Conservation (phyloP, 2,329 filamentous ascomycete species). For the Fusarium sterilihyphosum region DNA sequence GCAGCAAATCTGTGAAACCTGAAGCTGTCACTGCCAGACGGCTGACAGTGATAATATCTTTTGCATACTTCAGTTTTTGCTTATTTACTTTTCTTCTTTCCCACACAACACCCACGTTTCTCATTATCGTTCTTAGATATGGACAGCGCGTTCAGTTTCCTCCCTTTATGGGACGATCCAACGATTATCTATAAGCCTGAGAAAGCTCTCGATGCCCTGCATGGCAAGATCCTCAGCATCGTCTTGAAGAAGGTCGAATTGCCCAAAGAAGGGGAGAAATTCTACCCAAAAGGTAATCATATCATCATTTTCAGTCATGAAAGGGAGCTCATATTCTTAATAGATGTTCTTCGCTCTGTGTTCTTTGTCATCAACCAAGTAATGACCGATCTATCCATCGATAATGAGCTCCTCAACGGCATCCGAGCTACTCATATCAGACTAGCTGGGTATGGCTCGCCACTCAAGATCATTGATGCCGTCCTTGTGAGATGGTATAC, state of each 20-base stretch:
- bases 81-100: background rate
- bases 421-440: background rate
- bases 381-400: background rate
- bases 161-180: conserved; percentile 33
- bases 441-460: background rate
- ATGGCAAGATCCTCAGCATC: background rate
- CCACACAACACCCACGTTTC: background rate
- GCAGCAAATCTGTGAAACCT: background rate
- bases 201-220: background rate
- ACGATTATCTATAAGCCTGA: conserved; percentile 25
- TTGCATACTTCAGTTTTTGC: background rate
- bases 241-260: background rate
- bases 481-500: conserved; percentile 9
- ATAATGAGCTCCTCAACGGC: conserved; percentile 2
- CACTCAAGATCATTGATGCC: background rate
- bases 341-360: conserved; percentile 1
- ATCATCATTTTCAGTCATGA: background rate
- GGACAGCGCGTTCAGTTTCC: conserved; percentile 40
- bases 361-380: background rate
- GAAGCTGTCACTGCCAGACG: background rate
- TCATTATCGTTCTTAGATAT: conserved; percentile 4
- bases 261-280: background rate
- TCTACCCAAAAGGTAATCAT: background rate
- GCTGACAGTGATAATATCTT: background rate
- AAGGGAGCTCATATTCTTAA: background rate